Evolutionary conservation across 139 green algal species (phyloP).

Genomic region (Micractinium conductrix): DNA sequence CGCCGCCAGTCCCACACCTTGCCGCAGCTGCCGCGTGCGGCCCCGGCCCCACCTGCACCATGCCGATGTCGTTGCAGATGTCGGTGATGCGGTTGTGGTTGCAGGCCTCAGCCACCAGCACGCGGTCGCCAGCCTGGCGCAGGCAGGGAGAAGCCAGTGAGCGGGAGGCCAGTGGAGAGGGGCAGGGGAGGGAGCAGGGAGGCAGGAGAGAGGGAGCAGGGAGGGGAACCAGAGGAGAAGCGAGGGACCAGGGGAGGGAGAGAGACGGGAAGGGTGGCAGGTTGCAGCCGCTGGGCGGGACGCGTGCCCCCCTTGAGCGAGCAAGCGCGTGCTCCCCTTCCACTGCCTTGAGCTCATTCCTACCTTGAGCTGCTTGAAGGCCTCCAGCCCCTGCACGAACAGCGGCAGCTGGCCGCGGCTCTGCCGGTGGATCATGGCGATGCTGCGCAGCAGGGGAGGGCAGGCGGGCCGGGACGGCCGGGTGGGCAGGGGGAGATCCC

Average conservation of each 20-base stretch:
- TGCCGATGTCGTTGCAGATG: constrained; percentile 71
- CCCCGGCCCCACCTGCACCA: constrained; percentile 53
- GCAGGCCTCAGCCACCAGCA: constrained; percentile 73
- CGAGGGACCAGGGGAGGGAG: too few relatives aligned
- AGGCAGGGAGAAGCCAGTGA: neutral
- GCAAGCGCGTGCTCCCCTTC: too few relatives aligned
- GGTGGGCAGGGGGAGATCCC: neutral
- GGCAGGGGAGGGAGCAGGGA: neutral
- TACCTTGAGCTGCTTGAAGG: constrained; percentile 43
- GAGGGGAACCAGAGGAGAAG: too few relatives aligned
- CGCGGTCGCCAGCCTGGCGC: constrained; percentile 30
- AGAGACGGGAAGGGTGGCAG: too few relatives aligned
- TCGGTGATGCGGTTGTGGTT: constrained; percentile 81
- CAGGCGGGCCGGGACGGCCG: neutral
- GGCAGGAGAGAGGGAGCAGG: too few relatives aligned
- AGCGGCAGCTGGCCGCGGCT: constrained; percentile 55
- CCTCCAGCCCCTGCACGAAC: constrained; percentile 60
- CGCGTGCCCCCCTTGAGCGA: too few relatives aligned
- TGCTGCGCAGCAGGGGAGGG: neutral
- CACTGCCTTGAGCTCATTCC: too few relatives aligned
- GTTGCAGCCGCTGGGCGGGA: too few relatives aligned
- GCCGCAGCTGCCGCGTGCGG: too few relatives aligned
- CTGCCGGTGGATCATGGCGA: constrained; percentile 63
- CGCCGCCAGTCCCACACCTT: too few relatives aligned
- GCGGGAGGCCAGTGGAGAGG: neutral